phyloP scores from a whole-genome alignment of 805 yeast genomes.

The Lachancea fermentati region DNA sequence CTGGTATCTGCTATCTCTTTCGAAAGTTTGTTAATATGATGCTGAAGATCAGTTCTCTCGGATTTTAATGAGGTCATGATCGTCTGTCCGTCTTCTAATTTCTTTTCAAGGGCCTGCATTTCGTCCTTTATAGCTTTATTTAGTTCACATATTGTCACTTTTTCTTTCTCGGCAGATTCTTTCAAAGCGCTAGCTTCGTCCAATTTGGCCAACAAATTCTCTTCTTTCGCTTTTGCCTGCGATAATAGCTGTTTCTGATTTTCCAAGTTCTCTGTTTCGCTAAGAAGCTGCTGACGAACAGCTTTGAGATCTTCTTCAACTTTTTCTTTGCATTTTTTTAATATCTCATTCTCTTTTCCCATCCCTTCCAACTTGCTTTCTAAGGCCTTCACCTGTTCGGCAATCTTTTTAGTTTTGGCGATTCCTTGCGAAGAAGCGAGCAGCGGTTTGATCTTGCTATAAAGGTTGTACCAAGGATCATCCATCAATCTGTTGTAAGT shows the following conservation, averaged over 20 bases:
- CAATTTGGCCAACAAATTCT: conserved; percentile 18
- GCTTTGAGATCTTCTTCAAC: conserved; percentile 27
- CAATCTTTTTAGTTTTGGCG: conserved; percentile 50
- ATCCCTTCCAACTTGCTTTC: conserved; percentile 41
- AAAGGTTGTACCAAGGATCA: conserved; percentile 78
- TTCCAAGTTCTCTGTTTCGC: conserved; percentile 39
- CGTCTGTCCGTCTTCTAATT: conserved; percentile 21
- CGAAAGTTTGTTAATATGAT: conserved; percentile 16
- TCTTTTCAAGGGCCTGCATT: conserved; percentile 24
- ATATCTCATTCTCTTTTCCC: conserved; percentile 29
- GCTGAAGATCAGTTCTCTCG: conserved; percentile 24
- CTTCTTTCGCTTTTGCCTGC: conserved; percentile 39
- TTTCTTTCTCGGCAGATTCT: too few relatives aligned
- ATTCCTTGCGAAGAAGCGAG: conserved; percentile 58
- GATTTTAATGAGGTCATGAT: conserved; percentile 17
- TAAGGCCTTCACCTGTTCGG: conserved; percentile 48
- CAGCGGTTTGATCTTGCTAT: conserved; percentile 67
- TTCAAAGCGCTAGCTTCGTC: not conserved
- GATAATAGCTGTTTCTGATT: conserved; percentile 45
- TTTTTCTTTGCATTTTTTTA: conserved; percentile 25
- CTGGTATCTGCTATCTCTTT: conserved; percentile 20
- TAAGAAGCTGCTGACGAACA: conserved; percentile 32
- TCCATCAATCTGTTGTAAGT: conserved; percentile 42
- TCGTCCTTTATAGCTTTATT: conserved; percentile 24
- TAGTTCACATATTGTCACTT: too few relatives aligned